Base-by-base conservation (phyloP, 192 early-diverging fungal genomes). In the Coemansia pectinata region DNA sequence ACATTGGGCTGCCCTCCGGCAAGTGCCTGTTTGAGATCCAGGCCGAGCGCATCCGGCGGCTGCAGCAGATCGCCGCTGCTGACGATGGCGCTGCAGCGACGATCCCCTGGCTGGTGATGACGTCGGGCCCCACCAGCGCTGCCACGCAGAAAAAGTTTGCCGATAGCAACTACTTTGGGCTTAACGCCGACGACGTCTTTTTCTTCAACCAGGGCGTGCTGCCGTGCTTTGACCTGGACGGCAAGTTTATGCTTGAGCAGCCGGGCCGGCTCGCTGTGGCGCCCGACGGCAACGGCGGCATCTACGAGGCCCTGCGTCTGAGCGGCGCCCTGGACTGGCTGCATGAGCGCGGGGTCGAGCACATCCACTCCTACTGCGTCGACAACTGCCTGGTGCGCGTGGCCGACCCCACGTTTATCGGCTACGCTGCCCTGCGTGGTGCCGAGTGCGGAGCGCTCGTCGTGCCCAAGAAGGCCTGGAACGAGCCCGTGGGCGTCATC, bases 31-130 rank as follows among this genome's bases (percentile, higher is more conserved):
- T 99, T 85, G 92, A 93, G 68, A 81, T 99, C 63, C 97, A 99
- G 84, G 97, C 92, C 15, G 92, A 96, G 85, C 91, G 97, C 57
- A 97, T 99, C 79, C 77, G 88, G 31, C 87, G 89, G 41, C 73
- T 99, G 65, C 94, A 99, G 82, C 78, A 88, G 50, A 59, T 96
- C 42, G 88, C 88, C 23, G 81, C 86, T 12, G 70, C 65, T 47
- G 63, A 45, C 23, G 58, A 79, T 41, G 71, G 72, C 47, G 66
- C 81, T n/a, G 45, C 67, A 5, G 69, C 74, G 40, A 85, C 90
- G 25, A 95, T 99, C 63, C 96, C 97, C 8, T 99, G 96, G 96
- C 96, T 96, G 77, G 89, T 99, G 72, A 99, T 99, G 97, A 96
- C 95, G 52, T 95, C 94, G 44, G 96, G 93, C 8, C 97, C 97